Evolutionary conservation across 768 basidiomycete species (phyloP).

Genomic region (Leccinum disarticulatum): DNA sequence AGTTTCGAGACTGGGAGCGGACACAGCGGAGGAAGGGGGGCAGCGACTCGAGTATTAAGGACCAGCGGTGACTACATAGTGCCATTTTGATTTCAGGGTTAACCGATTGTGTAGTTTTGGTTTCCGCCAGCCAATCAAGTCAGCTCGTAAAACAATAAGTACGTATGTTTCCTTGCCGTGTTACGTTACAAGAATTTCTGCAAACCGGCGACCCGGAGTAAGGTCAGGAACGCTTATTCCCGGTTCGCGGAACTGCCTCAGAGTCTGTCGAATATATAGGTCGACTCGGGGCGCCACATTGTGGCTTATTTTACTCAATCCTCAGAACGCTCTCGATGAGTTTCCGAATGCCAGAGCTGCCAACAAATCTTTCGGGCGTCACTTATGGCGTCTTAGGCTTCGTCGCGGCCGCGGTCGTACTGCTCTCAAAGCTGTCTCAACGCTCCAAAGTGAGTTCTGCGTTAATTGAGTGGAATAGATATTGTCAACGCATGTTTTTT

Average conservation of each 20-base stretch:
- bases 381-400: neutral
- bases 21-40: too few species aligned
- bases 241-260: too few species aligned
- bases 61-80: too few species aligned
- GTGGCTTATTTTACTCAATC: neutral
- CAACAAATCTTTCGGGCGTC: neutral
- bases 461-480: neutral
- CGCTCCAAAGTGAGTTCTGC: constrained; percentile 3
- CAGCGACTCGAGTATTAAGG: too few species aligned
- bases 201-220: too few species aligned
- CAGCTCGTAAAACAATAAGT: too few species aligned
- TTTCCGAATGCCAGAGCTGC: neutral
- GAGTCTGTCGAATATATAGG: neutral
- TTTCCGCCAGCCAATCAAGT: neutral
- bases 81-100: too few species aligned
- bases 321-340: neutral
- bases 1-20: too few species aligned
- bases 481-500: neutral
- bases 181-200: too few species aligned
- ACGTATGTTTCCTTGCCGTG: too few species aligned
- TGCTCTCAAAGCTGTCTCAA: neutral
- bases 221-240: too few species aligned
- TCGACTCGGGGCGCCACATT: neutral
- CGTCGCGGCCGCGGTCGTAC: neutral
- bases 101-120: neutral